These are phyloP conservation scores for Echinochloa phyllopogon DNA, from an alignment of 176 grass and related monocot genomes.

Conservation along the genomic window DNA sequence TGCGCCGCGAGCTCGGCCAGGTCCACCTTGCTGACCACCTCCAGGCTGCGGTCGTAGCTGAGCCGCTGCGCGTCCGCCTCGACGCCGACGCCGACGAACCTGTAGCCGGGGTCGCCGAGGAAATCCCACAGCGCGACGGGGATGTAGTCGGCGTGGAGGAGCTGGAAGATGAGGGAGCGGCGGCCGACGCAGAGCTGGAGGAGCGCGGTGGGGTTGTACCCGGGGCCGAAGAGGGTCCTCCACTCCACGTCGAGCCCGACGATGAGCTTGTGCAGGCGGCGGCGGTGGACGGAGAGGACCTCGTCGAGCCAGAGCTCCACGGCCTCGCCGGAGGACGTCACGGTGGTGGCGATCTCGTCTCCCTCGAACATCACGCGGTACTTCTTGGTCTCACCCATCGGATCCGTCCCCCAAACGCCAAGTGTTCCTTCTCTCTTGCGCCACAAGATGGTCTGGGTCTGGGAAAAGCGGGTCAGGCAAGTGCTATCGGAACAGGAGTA, in stretches of 20 bases:
- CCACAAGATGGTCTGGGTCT: slow-evolving; percentile 6
- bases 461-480: too few relatives aligned
- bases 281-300: not conserved
- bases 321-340: slow-evolving; percentile 39
- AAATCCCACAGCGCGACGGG: not conserved
- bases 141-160: slow-evolving; percentile 5
- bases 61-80: slow-evolving; percentile 29
- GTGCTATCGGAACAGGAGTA: too few relatives aligned
- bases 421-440: not conserved
- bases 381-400: slow-evolving; percentile 35
- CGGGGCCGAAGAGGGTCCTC: not conserved
- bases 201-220: not conserved
- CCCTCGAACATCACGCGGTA: slow-evolving; percentile 6
- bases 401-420: not conserved
- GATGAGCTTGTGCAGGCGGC: slow-evolving; percentile 27
- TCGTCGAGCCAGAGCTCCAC: slow-evolving; percentile 20
- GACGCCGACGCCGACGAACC: slow-evolving; percentile 23
- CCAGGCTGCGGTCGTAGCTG: slow-evolving; percentile 1
- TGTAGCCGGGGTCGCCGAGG: not conserved
- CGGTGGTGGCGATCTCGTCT: slow-evolving; percentile 42
- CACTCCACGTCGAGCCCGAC: slow-evolving; percentile 36
- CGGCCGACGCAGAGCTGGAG: too few relatives aligned
- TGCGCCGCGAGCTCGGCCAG: slow-evolving; percentile 26
- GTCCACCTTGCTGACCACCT: slow-evolving; percentile 23
- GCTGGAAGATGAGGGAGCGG: slow-evolving; percentile 20